Conservation (phyloP, 2,329 filamentous ascomycete genomes). For the Dactylellina haptotyla region DNA sequence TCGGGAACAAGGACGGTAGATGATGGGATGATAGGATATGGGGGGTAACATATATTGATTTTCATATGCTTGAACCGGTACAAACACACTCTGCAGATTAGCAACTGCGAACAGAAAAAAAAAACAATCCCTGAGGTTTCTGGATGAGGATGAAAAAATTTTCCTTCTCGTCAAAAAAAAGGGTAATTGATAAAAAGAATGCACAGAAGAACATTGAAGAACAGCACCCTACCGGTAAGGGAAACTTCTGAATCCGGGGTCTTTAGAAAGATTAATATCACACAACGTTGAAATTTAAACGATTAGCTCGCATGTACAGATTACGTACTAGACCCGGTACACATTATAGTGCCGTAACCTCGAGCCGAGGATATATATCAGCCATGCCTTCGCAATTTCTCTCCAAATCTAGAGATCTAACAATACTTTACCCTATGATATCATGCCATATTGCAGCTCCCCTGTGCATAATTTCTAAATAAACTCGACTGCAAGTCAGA, state of each 20-base stretch:
- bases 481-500: conserved; percentile 23
- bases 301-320: conserved; percentile 3
- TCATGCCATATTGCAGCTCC: conserved; percentile 24
- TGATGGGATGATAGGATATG: background rate
- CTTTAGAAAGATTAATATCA: background rate
- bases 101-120: too few species aligned
- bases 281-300: background rate
- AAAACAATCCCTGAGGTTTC: background rate
- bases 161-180: too few species aligned
- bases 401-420: too few species aligned
- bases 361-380: too few species aligned
- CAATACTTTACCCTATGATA: too few species aligned
- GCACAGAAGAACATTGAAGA: too few species aligned
- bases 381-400: too few species aligned
- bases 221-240: too few species aligned
- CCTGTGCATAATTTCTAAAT: background rate
- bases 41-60: background rate
- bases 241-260: background rate
- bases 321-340: background rate
- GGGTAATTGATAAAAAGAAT: too few species aligned
- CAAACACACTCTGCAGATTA: background rate
- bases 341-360: too few species aligned
- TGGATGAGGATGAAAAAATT: background rate
- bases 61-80: background rate
- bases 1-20: conserved; percentile 24